These are phyloP conservation scores for Gossypium longicalyx DNA, from an alignment of 345 rosid genomes.

Conservation along the genomic window DNA sequence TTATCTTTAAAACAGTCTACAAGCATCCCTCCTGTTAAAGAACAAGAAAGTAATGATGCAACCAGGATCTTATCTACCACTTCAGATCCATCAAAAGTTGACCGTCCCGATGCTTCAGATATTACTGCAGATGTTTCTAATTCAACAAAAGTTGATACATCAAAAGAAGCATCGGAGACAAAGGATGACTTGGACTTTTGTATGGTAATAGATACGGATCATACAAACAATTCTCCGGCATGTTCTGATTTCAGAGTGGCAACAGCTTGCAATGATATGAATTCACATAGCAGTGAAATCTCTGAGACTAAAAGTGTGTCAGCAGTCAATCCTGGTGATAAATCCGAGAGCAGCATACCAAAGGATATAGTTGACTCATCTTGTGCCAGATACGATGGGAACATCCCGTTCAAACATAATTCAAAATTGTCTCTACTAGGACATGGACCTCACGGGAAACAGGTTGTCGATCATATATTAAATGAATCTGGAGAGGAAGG, in stretches of 20 bases:
- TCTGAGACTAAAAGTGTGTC: conserved; percentile 23
- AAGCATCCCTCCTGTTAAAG: conserved; percentile 23
- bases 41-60: conserved; percentile 23
- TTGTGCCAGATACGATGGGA: conserved; percentile 29
- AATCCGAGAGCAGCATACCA: neutral
- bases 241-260: conserved; percentile 20
- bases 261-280: conserved; percentile 18
- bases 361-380: conserved; percentile 24
- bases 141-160: conserved; percentile 3
- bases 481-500: conserved; percentile 72
- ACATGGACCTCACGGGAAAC: conserved; percentile 95
- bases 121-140: conserved; percentile 8
- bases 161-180: conserved; percentile 6
- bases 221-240: conserved; percentile 13
- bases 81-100: conserved; percentile 17
- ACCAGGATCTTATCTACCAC: conserved; percentile 10
- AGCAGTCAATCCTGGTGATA: conserved; percentile 27
- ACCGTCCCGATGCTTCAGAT: conserved; percentile 15
- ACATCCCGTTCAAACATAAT: conserved; percentile 34
- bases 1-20: conserved; percentile 34
- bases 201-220: conserved; percentile 17
- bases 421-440: conserved; percentile 76
- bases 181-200: conserved; percentile 20
- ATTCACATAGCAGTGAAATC: conserved; percentile 23
- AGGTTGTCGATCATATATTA: conserved; percentile 67